Base-by-base conservation (phyloP, 257 asterid species). In the Marsdenia floribunda region DNA sequence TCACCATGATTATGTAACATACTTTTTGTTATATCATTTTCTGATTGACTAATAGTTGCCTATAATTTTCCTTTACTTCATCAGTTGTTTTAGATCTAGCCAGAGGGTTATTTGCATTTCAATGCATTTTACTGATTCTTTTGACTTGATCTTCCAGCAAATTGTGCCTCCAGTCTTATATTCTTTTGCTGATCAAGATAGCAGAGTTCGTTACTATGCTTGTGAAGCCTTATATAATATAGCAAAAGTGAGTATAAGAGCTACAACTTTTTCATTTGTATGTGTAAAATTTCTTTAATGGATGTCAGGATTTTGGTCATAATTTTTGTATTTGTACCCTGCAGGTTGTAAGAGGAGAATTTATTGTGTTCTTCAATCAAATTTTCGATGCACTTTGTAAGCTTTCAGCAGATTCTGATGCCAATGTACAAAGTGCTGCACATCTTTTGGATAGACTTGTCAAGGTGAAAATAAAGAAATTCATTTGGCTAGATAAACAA, bases 371-470 rank as follows among this genome's bases (percentile, higher is more conserved):
- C 90, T 95, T 95, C 93, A 95, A 95, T 87, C 88, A 92, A 76
- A 95, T 95, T 75, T 95, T 95, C 87, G 99, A 95, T 73, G 96
- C 96, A 2, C 81, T 95, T 42, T 93, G 98, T 82, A 95, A 91
- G 95, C 99, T 95, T 80, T 91, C 99, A 6, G 99, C 99, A 77
- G 99, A 95, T 84, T 85, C 96, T 64, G 99, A 92, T 86, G 82
- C 97, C 86, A 95, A 88, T 85, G 99, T 95, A 71, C 99, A 95
- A 82, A 95, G 98, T 91, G 99, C 99, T 85, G 99, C 99, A 71
- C 99, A 95, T 90, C 99, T 95, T 76, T 87, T 95, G 75, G 99
- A 95, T 80, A 90, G 98, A 75, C 98, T 95, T 83, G 99, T 95
- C 69, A 95, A 95, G 96, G 99, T 91, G 63, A 74, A 73, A 24